Percentiles rank a stretch among this genome's conserved stretches.
Evolutionary conservation across 2,329 filamentous ascomycete species (phyloP).

Genomic region (Penicillium sp.): DNA sequence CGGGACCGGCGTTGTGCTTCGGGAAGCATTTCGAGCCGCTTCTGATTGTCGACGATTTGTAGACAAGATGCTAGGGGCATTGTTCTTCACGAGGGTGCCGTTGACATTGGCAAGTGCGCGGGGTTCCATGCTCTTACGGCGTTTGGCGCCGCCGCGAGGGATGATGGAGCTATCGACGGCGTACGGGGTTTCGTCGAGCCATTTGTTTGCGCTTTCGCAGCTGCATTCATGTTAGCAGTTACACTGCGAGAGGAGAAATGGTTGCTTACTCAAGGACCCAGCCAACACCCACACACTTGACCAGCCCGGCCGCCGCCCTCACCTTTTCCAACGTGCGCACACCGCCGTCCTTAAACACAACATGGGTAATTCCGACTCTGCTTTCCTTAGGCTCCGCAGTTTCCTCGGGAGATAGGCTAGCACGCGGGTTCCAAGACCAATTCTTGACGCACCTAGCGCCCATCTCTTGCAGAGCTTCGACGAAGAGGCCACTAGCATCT

Average conservation of each 20-base stretch:
- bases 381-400: slow-evolving; percentile 38
- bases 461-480: slow-evolving; percentile 78
- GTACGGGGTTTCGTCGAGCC: slow-evolving; percentile 75
- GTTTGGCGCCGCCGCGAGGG: slow-evolving; percentile 71
- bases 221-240: slow-evolving; percentile 46
- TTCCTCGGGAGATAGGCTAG: slow-evolving; percentile 44
- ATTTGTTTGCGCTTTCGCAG: slow-evolving; percentile 76
- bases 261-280: slow-evolving; percentile 84
- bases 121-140: slow-evolving; percentile 83
- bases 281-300: slow-evolving; percentile 83
- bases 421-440: slow-evolving; percentile 75
- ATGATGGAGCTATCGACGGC: slow-evolving; percentile 69
- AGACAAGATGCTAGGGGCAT: slow-evolving; percentile 31
- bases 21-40: slow-evolving; percentile 40
- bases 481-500: slow-evolving; percentile 80
- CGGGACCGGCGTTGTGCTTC: slow-evolving; percentile 38
- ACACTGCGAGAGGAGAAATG: background rate
- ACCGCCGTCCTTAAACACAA: slow-evolving; percentile 87
- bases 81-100: slow-evolving; percentile 59
- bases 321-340: slow-evolving; percentile 83
- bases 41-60: slow-evolving; percentile 35
- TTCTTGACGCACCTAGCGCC: slow-evolving; percentile 77
- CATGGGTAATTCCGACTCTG: slow-evolving; percentile 80
- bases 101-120: slow-evolving; percentile 71
- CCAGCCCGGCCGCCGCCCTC: slow-evolving; percentile 70